Evolutionary conservation across 176 grass and related monocot species (phyloP).

Genomic region (Avena sativa): DNA sequence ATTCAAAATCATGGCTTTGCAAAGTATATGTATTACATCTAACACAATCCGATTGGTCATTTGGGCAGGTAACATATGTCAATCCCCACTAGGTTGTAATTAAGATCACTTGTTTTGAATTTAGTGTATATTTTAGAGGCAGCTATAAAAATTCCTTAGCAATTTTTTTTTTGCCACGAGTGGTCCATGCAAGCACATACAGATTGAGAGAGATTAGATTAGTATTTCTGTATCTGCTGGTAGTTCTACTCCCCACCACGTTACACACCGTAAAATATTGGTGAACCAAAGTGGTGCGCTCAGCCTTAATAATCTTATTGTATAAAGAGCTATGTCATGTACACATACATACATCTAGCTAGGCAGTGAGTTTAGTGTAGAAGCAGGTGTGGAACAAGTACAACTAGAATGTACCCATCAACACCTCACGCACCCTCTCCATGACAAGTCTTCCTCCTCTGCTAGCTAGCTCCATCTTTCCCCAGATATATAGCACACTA

Average conservation of each 20-base stretch:
- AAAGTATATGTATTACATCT: background rate
- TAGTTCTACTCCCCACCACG: constrained; percentile 10
- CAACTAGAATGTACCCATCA: constrained; percentile 9
- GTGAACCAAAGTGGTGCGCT: background rate
- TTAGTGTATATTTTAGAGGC: background rate
- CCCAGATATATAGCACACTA: background rate
- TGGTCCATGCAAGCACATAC: background rate
- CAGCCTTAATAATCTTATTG: background rate
- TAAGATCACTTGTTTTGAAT: background rate
- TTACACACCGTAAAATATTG: constrained; percentile 14
- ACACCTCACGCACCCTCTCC: constrained; percentile 18
- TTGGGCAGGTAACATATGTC: background rate
- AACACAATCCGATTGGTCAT: background rate
- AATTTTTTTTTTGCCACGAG: background rate
- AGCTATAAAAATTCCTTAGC: background rate
- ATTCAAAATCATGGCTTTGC: background rate
- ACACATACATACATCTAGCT: background rate
- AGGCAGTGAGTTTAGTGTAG: background rate
- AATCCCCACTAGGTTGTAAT: background rate
- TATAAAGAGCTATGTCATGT: background rate
- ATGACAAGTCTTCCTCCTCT: background rate
- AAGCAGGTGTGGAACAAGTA: constrained; percentile 15
- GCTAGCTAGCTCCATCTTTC: background rate
- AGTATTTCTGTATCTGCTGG: background rate
- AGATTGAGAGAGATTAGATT: background rate